These are phyloP conservation scores for Russula vinacea DNA, from an alignment of 768 basidiomycete species.

Conservation along the genomic window DNA sequence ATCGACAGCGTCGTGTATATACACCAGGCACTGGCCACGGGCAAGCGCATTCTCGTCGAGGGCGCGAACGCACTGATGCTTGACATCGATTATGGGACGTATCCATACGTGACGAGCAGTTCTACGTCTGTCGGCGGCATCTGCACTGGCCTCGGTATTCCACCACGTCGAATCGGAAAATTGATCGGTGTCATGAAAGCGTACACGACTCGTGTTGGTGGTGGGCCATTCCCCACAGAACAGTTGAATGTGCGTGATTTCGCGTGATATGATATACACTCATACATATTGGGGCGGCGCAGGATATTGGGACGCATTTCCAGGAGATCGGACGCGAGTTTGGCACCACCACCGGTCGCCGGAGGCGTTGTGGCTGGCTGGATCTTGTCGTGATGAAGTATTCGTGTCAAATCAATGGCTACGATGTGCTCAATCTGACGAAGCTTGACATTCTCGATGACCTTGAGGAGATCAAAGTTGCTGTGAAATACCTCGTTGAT, in stretches of 20 bases:
- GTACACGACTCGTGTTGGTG: slow-evolving; percentile 98
- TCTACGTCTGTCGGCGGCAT: slow-evolving; percentile 93
- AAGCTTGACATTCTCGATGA: slow-evolving; percentile 92
- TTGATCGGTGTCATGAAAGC: slow-evolving; percentile 95
- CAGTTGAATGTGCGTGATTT: slow-evolving; percentile 71
- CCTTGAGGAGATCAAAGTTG: slow-evolving; percentile 85
- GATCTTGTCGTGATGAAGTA: slow-evolving; percentile 94
- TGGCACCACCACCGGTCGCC: slow-evolving; percentile 89
- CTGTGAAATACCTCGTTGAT: slow-evolving; percentile 70
- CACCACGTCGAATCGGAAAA: slow-evolving; percentile 82
- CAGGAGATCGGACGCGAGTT: slow-evolving; percentile 94
- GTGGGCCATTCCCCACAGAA: slow-evolving; percentile 97
- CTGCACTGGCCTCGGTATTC: slow-evolving; percentile 95
- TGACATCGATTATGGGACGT: slow-evolving; percentile 96
- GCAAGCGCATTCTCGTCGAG: slow-evolving; percentile 87
- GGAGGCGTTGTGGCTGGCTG: slow-evolving; percentile 95
- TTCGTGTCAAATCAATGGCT: slow-evolving; percentile 93
- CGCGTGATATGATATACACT: background rate
- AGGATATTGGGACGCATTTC: slow-evolving; percentile 81
- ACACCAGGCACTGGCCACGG: slow-evolving; percentile 69
- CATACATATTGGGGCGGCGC: slow-evolving; percentile 5
- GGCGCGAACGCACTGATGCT: slow-evolving; percentile 99
- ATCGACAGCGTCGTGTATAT: slow-evolving; percentile 84
- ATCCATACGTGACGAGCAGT: slow-evolving; percentile 95
- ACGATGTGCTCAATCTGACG: slow-evolving; percentile 89